Base-by-base conservation (phyloP, 805 yeast species). In the Torulaspora indica region DNA sequence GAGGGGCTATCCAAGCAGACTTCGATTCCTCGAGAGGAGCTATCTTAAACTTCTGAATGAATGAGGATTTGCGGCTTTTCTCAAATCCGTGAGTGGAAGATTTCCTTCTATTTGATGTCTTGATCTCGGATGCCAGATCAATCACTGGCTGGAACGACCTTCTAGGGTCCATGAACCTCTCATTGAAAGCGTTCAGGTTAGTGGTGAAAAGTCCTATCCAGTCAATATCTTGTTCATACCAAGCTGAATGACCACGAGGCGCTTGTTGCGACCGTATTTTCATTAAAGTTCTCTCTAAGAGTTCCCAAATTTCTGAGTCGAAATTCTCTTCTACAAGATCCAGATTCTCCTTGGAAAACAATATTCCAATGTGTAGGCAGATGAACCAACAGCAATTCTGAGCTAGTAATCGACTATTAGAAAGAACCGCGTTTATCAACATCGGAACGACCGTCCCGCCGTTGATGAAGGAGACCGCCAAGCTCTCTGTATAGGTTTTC, bases 361-460 rank as follows among this genome's bases (percentile, higher is more conserved):
- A 55, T 3, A 78, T 57, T 24, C 81, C 88, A 43, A 85, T 64
- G 58, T 87, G 86, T 50, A 76, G 72, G 51, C 76, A 79, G 9
- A 86, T 69, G 52, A 76, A 84, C 81, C 87, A 81, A 20, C 81
- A 66, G 57, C 95, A 78, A 42, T 77, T 75, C 39, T 72, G 70
- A 47, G 78, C 70, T 29, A 89, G 61, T 51, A 81, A 76, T 9
- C 64, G 59, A 5, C 88, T 84, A 15, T 73, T 62, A 37, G 73
- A 65, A 14, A 65, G 54, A 36, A 72, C 72, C 0, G 95, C 74
- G 54, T 80, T 80, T 9, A 72, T 64, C 10, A 85, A 56, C 10
- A 88, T 56, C 0, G 72, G 46, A 9, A 78, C 64, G 1, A 82
- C 86, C 54, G 84, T 85, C 14, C 82, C 85, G 8, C 78, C 64